Evolutionary conservation across 2,329 filamentous ascomycete species (phyloP).

Genomic region (Nothophaeocryptopus gaeumannii): DNA sequence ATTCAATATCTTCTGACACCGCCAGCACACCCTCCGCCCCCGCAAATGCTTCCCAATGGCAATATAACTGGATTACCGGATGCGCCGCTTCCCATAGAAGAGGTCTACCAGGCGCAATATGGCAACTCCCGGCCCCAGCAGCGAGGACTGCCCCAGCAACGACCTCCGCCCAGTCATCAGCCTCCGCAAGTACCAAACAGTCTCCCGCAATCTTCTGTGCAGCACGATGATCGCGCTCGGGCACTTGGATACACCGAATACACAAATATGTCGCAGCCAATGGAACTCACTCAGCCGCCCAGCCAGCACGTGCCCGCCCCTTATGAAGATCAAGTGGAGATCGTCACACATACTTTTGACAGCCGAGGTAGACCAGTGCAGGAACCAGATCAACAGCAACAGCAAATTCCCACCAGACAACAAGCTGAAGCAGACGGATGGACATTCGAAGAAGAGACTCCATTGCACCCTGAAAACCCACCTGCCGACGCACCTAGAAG

Average conservation of each 20-base stretch:
- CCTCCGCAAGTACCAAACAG: constrained; percentile 42
- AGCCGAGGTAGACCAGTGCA: constrained; percentile 54
- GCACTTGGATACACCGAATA: constrained; percentile 39
- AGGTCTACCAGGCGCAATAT: constrained; percentile 57
- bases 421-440: constrained; percentile 64
- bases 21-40: constrained; percentile 59
- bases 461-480: constrained; percentile 48
- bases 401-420: constrained; percentile 20
- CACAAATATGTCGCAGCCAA: constrained; percentile 33
- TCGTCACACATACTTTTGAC: constrained; percentile 59
- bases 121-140: constrained; percentile 24
- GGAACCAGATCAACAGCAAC: constrained; percentile 38
- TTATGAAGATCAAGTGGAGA: constrained; percentile 57
- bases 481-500: constrained; percentile 56
- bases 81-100: constrained; percentile 56
- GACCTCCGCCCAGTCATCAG: constrained; percentile 60
- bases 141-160: constrained; percentile 28
- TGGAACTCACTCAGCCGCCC: constrained; percentile 26
- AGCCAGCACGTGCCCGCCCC: constrained; percentile 28
- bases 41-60: constrained; percentile 42
- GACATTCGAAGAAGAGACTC: constrained; percentile 79
- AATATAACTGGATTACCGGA: constrained; percentile 43
- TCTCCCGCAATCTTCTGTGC: constrained; percentile 24
- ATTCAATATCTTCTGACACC: constrained; percentile 66
- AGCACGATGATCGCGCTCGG: constrained; percentile 19